Evolutionary conservation across 2,329 filamentous ascomycete genomes (phyloP).

Genomic region (Didymella keratinophila): DNA sequence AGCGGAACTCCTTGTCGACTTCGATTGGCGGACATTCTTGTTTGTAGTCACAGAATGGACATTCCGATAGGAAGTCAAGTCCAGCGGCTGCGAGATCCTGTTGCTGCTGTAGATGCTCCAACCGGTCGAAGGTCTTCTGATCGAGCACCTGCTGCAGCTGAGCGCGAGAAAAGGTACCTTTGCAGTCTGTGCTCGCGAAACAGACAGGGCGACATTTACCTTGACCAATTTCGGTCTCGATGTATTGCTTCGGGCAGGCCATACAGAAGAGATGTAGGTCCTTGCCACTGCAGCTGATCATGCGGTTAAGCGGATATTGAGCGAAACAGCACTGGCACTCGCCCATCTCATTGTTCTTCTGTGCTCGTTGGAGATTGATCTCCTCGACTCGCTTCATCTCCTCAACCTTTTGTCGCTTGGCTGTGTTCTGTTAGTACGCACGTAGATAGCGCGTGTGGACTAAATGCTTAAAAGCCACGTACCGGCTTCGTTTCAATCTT

Average conservation of each 20-base stretch:
- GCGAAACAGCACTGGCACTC: conserved; percentile 78
- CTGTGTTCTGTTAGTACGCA: conserved; percentile 24
- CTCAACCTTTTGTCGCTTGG: conserved; percentile 38
- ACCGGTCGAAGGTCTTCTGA: conserved; percentile 64
- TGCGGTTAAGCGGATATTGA: conserved; percentile 70
- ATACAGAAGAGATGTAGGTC: conserved; percentile 73
- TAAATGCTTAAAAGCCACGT: not conserved
- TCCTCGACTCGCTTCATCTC: conserved; percentile 41
- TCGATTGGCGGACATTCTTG: conserved; percentile 74
- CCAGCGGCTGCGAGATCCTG: conserved; percentile 72
- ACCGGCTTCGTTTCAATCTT: conserved; percentile 33
- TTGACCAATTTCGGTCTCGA: conserved; percentile 73
- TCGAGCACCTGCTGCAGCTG: conserved; percentile 67
- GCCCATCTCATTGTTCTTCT: conserved; percentile 56
- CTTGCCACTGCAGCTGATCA: conserved; percentile 71
- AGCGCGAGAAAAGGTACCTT: conserved; percentile 64
- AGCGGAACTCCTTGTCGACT: conserved; percentile 75
- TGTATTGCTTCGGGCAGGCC: conserved; percentile 69
- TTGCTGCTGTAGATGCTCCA: conserved; percentile 76
- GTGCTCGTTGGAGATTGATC: conserved; percentile 44
- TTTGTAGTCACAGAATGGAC: conserved; percentile 84
- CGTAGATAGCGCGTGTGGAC: not conserved
- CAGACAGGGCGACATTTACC: conserved; percentile 74
- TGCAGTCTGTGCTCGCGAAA: conserved; percentile 69
- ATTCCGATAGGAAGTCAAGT: conserved; percentile 75